Base-by-base conservation (phyloP, 306 rosid genomes). In the Urtica urens region DNA sequence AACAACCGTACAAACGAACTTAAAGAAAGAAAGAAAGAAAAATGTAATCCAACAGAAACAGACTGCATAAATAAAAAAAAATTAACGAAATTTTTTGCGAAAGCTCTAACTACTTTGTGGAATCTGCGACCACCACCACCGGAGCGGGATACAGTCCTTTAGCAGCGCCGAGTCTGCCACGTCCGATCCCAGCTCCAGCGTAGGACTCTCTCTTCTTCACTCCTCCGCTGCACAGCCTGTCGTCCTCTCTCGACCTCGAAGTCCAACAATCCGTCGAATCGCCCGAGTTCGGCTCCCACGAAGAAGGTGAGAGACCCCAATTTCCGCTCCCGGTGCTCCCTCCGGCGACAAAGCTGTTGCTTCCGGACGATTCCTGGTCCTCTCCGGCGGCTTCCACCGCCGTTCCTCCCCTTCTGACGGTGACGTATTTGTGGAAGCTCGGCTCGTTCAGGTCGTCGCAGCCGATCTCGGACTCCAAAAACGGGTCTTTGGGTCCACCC, bases 401-500 rank as follows among this genome's bases (percentile, higher is more conserved):
- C 14, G 73, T 60, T 11, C 80, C 79, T 13, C 96, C 99, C 44
- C 75, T 62, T 27, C 59, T 72, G 52, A 88, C 74, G 8, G 97
- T 88, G 66, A 78, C 83, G 35, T 81, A 88, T 71, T 74, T 88
- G 19, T 88, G 97, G 51, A 88, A 77, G 60, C 95, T 84, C 1
- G 93, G 84, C 64, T 84, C 78, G 61, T 55, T 67, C 51, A 81
- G 63, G 57, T 88, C 95, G 53, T 88, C 93, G 17, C 34, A 45
- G 60, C 68, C 71, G 35, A 62, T 48, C 74, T 83, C 87, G 6
- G 86, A 72, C 73, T 83, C 95, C 7, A 74, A 79, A 62, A 81
- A 66, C 23, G 93, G 83, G 26, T 83, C 83, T 47, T 72, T 74
- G 53, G 57, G 51, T 42, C 38, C 70, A 68, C 34, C 24, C 22